A percentile compares a stretch with the other conserved stretches of the same genome.
These are phyloP conservation scores for Aspergillus versicolor DNA, from an alignment of 2,329 filamentous ascomycete species.

Conservation along the genomic window DNA sequence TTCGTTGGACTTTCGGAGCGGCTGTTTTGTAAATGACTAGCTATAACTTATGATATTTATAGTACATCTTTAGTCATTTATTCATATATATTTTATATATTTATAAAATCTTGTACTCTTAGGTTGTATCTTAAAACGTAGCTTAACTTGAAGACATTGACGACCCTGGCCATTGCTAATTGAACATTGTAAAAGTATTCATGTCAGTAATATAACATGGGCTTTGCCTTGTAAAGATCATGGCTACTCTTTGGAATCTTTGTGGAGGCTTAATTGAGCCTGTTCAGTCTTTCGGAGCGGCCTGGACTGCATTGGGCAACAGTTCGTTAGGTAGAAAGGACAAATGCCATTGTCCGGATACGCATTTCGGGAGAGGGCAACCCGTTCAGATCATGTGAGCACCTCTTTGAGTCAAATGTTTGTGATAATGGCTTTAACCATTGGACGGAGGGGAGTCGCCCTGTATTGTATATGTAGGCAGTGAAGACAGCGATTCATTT, in stretches of 20 bases:
- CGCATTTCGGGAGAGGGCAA: background rate
- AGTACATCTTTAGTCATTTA: background rate
- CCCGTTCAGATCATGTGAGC: background rate
- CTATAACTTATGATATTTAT: conserved; percentile 5
- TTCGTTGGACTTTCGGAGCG: conserved; percentile 12
- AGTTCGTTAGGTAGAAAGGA: background rate
- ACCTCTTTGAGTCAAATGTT: background rate
- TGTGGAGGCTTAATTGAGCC: background rate
- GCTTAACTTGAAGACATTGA: background rate
- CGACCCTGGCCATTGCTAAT: background rate
- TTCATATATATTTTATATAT: background rate
- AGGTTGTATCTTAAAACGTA: background rate
- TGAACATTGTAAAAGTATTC: background rate
- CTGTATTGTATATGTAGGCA: background rate
- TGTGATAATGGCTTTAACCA: background rate
- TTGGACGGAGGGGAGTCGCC: background rate
- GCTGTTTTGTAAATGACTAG: conserved; percentile 14
- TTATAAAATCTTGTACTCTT: background rate
- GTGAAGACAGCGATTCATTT: background rate
- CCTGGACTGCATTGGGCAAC: background rate
- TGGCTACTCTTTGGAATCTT: too few relatives aligned
- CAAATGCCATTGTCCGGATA: background rate
- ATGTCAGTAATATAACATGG: background rate
- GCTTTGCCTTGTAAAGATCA: too few relatives aligned
- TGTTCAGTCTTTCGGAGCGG: background rate